These are phyloP conservation scores for Stagonosporopsis cucurbitacearum DNA, from an alignment of 2,329 filamentous ascomycete genomes.

Conservation along the genomic window DNA sequence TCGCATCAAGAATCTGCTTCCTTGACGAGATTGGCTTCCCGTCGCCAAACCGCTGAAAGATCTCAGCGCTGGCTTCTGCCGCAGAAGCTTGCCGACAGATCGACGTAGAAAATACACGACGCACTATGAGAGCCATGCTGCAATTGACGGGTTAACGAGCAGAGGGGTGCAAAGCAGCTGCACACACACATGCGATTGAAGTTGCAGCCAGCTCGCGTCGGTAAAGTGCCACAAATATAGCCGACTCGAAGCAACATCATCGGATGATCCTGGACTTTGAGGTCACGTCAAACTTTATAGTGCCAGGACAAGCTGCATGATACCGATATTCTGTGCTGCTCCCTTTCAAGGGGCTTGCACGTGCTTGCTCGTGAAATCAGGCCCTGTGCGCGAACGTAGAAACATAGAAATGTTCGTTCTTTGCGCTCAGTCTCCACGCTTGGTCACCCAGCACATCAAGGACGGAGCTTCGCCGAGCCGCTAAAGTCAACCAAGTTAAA, in stretches of 20 bases:
- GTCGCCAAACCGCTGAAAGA: conserved; percentile 39
- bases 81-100: conserved; percentile 30
- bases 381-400: no score
- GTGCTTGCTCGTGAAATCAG: no score
- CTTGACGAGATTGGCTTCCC: conserved; percentile 38
- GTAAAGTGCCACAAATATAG: conserved; percentile 19
- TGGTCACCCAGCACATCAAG: neutral
- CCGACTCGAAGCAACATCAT: conserved; percentile 26
- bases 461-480: conserved; percentile 19
- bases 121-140: conserved; percentile 27
- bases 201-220: neutral
- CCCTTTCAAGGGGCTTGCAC: neutral
- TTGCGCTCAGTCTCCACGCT: neutral
- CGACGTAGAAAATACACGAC: conserved; percentile 31
- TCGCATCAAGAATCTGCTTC: conserved; percentile 41
- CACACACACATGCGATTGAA: neutral
- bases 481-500: conserved; percentile 19
- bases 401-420: neutral
- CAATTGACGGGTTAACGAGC: neutral
- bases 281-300: no score
- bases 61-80: conserved; percentile 38
- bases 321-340: neutral
- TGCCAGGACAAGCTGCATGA: no score
- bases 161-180: neutral
- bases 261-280: neutral